A percentile compares a stretch with the other conserved stretches of the same genome.
These are phyloP conservation scores for Dictyophora rubrovolvata DNA, from an alignment of 768 basidiomycete species.

Conservation along the genomic window DNA sequence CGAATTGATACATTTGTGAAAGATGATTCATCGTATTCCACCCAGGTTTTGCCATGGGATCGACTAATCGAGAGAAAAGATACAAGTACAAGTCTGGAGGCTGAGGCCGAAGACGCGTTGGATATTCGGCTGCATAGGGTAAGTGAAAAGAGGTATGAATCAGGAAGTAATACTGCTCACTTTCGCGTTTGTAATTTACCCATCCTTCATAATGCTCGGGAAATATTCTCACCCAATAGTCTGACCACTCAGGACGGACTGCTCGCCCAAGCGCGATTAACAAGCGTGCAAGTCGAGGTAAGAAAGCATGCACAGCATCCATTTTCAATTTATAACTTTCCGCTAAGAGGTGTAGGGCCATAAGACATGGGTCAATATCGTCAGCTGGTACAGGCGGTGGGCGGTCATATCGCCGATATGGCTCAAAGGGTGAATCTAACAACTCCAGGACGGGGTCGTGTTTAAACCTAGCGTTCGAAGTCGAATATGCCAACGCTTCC, in stretches of 20 bases:
- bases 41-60: conserved; percentile 52
- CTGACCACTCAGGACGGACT: conserved; percentile 78
- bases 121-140: conserved; percentile 24
- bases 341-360: conserved; percentile 70
- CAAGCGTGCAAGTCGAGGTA: conserved; percentile 53
- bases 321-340: conserved; percentile 29
- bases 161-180: conserved; percentile 17
- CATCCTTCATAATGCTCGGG: conserved; percentile 52
- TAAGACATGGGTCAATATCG: conserved; percentile 49
- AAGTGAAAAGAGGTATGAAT: neutral
- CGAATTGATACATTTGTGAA: conserved; percentile 7
- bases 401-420: conserved; percentile 4
- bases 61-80: conserved; percentile 40
- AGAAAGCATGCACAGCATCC: conserved; percentile 53
- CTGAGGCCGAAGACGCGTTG: conserved; percentile 67
- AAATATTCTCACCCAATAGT: conserved; percentile 83
- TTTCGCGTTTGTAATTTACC: conserved; percentile 41
- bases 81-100: conserved; percentile 70
- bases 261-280: conserved; percentile 26
- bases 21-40: conserved; percentile 38
- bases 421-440: conserved; percentile 28
- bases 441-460: conserved; percentile 50
- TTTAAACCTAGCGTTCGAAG: conserved; percentile 36
- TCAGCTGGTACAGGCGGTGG: conserved; percentile 24
- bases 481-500: conserved; percentile 35